phyloP scores from a whole-genome alignment of 163 green algal genomes.

The Chlamydomonas reinhardtii region DNA sequence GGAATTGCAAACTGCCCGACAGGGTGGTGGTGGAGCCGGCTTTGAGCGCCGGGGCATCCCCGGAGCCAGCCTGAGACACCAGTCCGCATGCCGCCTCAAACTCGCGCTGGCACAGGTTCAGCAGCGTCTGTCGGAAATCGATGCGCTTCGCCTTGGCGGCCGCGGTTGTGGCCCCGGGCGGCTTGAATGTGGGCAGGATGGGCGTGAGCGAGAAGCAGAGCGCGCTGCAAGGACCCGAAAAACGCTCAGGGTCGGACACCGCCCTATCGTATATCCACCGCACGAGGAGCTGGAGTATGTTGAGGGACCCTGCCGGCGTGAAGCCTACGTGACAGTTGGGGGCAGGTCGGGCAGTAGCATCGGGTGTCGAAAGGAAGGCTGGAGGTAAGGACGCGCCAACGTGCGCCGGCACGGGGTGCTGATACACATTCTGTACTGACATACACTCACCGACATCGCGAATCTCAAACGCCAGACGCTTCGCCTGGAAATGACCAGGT shows the following conservation, averaged over 20 bases:
- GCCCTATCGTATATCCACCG: constrained; percentile 16
- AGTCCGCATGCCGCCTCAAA: constrained; percentile 15
- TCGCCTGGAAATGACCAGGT: constrained; percentile 35
- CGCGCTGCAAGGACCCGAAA: background rate
- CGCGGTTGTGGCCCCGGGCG: background rate
- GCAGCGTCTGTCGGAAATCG: constrained; percentile 23
- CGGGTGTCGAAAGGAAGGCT: background rate
- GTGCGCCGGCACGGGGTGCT: too few relatives aligned
- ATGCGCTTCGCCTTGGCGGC: constrained; percentile 24
- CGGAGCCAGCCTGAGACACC: background rate
- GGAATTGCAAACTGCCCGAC: constrained; percentile 10
- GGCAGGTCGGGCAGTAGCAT: too few relatives aligned
- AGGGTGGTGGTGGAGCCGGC: background rate
- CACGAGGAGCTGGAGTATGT: constrained; percentile 26
- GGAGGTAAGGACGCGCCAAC: background rate
- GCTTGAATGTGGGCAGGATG: constrained; percentile 32
- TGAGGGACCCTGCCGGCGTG: constrained; percentile 13
- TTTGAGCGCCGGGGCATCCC: background rate
- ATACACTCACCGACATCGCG: constrained; percentile 23
- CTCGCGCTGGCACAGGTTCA: constrained; percentile 30
- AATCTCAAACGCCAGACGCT: constrained; percentile 36
- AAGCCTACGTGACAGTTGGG: constrained; percentile 4
- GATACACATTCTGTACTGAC: too few relatives aligned
- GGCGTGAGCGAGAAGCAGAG: constrained; percentile 26
- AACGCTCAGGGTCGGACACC: constrained; percentile 17